Percentiles rank a stretch among this genome's conserved stretches.
Conservation (phyloP, 2,329 filamentous ascomycete genomes). For the Bimuria novae-zelandiae region DNA sequence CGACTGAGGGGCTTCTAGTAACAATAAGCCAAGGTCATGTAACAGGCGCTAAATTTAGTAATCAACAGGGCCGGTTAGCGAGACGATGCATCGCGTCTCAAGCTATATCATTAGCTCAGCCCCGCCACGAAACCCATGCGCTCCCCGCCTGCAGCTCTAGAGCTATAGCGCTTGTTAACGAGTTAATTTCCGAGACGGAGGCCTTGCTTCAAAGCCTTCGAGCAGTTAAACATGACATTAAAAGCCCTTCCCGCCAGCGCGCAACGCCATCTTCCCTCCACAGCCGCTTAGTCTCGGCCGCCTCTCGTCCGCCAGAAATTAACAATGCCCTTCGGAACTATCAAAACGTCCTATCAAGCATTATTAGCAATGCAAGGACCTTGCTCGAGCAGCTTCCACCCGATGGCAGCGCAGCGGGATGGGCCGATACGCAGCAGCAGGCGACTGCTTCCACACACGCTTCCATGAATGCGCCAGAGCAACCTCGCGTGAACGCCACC, state of each 20-base stretch:
- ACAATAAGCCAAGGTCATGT: too few species aligned
- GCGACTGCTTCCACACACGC: not conserved
- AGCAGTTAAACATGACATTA: not conserved
- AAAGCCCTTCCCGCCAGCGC: not conserved
- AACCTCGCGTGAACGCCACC: not conserved
- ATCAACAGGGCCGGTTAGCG: too few species aligned
- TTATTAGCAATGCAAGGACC: not conserved
- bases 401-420: not conserved
- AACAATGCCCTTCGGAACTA: not conserved
- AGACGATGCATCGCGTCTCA: too few species aligned
- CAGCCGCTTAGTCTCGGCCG: not conserved
- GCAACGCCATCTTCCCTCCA: not conserved
- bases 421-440: not conserved
- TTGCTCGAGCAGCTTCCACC: not conserved
- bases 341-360: not conserved
- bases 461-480: not conserved
- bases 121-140: not conserved
- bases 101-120: too few species aligned
- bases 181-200: not conserved
- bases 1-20: too few species aligned
- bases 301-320: not conserved
- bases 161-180: not conserved
- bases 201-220: not conserved
- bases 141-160: not conserved
- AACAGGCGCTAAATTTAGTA: too few species aligned